Percentiles rank a stretch among this genome's conserved stretches.
Conservation (phyloP, 345 rosid species). For the Pistacia vera region DNA sequence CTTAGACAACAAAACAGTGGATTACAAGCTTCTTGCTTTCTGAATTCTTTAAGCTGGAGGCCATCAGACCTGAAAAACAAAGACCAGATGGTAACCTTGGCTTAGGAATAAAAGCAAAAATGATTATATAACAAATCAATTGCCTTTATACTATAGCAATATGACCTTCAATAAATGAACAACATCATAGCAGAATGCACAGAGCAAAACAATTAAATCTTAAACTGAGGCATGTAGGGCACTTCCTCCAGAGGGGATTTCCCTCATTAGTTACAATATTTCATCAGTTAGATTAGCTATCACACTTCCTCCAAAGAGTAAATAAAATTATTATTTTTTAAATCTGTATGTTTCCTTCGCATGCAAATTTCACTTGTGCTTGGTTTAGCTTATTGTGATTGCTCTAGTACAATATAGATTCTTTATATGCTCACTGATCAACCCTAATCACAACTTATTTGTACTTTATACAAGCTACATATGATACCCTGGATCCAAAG, state of each 20-base stretch:
- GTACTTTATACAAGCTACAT: too few species aligned
- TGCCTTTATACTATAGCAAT: background rate
- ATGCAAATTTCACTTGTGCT: background rate
- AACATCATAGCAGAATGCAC: background rate
- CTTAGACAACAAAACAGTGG: conserved; percentile 33
- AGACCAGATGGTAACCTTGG: conserved; percentile 19
- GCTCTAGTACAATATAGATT: background rate
- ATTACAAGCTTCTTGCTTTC: conserved; percentile 35
- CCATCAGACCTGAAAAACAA: conserved; percentile 51
- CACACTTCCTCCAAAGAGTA: too few species aligned
- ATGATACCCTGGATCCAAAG: background rate
- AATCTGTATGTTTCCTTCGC: background rate
- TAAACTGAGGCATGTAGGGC: background rate
- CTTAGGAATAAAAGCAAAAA: conserved; percentile 2
- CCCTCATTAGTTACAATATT: background rate
- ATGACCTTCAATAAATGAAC: background rate
- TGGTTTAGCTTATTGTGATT: background rate
- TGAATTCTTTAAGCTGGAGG: conserved; percentile 44
- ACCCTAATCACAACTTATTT: background rate
- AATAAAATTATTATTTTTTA: too few species aligned
- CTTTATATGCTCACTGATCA: background rate
- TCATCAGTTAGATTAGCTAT: background rate
- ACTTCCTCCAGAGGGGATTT: background rate
- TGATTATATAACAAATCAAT: background rate
- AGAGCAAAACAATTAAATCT: background rate